Percentiles rank a stretch among this genome's conserved stretches.
phyloP scores from a whole-genome alignment of 371 early-diverging fungal species.

The Mucor lusitanicus region DNA sequence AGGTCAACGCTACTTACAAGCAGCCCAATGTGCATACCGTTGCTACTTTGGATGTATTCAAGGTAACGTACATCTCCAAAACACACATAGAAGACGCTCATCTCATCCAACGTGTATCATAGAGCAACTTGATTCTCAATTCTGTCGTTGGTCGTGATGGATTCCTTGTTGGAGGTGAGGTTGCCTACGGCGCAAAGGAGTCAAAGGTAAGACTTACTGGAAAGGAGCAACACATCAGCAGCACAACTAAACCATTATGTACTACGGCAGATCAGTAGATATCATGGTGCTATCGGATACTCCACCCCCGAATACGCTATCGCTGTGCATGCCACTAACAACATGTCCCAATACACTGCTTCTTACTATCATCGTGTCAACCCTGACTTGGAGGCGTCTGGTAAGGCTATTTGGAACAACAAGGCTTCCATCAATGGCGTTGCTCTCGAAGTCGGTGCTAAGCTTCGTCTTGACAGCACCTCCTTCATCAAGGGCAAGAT shows the following conservation, averaged over 20 bases:
- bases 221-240: neutral
- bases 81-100: neutral
- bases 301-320: slow-evolving; percentile 84
- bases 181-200: slow-evolving; percentile 85
- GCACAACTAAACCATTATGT: neutral
- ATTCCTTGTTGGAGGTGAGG: slow-evolving; percentile 89
- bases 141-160: slow-evolving; percentile 74
- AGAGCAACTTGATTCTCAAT: slow-evolving; percentile 50
- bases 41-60: slow-evolving; percentile 51
- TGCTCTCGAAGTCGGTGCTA: slow-evolving; percentile 93
- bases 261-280: slow-evolving; percentile 66
- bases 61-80: slow-evolving; percentile 23
- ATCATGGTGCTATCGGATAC: slow-evolving; percentile 86
- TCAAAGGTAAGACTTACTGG: slow-evolving; percentile 53
- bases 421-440: slow-evolving; percentile 66
- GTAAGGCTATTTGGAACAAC: slow-evolving; percentile 89
- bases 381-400: slow-evolving; percentile 89
- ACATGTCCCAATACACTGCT: slow-evolving; percentile 75
- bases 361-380: slow-evolving; percentile 95
- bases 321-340: slow-evolving; percentile 79
- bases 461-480: slow-evolving; percentile 84
- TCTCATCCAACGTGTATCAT: neutral
- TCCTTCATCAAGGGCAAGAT: slow-evolving; percentile 96
- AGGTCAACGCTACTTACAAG: slow-evolving; percentile 49
- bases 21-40: slow-evolving; percentile 52